Conservation (phyloP, 2,329 filamentous ascomycete species). For the Phaeosphaeria sp. region DNA sequence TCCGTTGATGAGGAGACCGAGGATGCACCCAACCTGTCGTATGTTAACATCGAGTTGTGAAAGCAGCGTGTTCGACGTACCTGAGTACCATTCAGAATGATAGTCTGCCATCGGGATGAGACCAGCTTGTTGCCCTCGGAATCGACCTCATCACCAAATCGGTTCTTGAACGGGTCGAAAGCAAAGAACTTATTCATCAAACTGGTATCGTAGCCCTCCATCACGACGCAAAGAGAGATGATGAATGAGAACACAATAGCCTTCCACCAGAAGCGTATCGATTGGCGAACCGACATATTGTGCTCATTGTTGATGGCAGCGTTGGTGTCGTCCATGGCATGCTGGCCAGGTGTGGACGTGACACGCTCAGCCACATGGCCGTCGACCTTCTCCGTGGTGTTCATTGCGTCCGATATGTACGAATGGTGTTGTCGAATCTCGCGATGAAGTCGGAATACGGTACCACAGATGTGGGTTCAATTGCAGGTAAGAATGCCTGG, state of each 20-base stretch:
- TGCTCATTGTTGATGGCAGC: constrained; percentile 50
- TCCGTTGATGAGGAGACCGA: constrained; percentile 53
- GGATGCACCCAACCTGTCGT: constrained; percentile 46
- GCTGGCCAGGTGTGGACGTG: constrained; percentile 14
- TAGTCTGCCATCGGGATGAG: constrained; percentile 52
- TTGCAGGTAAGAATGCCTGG: background rate
- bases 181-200: constrained; percentile 78
- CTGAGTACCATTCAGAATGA: constrained; percentile 51
- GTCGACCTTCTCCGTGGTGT: constrained; percentile 21
- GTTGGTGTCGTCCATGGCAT: constrained; percentile 22
- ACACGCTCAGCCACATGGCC: constrained; percentile 29
- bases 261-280: constrained; percentile 80
- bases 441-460: background rate
- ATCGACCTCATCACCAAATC: constrained; percentile 46
- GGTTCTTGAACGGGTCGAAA: constrained; percentile 49
- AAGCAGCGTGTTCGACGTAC: constrained; percentile 22
- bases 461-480: background rate
- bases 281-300: constrained; percentile 66
- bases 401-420: constrained; percentile 10
- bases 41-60: constrained; percentile 13
- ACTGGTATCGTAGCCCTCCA: constrained; percentile 86
- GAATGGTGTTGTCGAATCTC: background rate
- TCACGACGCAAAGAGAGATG: constrained; percentile 84
- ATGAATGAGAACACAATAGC: constrained; percentile 80
- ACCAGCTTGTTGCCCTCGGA: constrained; percentile 46